Evolutionary conservation across 1,284 basidiomycete genomes (phyloP).

Genomic region (Trichosporon inkin): DNA sequence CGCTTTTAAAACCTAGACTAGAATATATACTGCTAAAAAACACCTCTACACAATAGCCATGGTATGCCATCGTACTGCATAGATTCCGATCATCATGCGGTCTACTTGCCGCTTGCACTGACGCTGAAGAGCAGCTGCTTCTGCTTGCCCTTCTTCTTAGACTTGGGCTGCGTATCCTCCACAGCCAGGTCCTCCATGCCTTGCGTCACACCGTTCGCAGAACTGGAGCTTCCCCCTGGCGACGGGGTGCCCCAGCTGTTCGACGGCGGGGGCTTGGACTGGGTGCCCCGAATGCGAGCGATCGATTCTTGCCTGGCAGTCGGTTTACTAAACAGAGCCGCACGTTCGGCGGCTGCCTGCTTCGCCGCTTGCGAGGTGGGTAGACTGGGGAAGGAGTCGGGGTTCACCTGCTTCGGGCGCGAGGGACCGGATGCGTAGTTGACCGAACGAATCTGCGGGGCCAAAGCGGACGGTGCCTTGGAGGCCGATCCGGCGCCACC

Average conservation of each 20-base stretch:
- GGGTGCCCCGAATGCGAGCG: conserved; percentile 63
- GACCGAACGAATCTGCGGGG: conserved; percentile 41
- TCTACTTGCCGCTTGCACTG: conserved; percentile 33
- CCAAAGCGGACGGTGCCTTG: conserved; percentile 31
- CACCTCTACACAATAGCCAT: neutral
- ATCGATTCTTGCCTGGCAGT: conserved; percentile 63
- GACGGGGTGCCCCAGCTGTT: conserved; percentile 28
- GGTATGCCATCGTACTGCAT: neutral
- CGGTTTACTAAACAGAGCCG: conserved; percentile 53
- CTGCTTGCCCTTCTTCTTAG: conserved; percentile 64
- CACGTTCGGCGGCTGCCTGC: conserved; percentile 37
- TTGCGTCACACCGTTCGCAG: conserved; percentile 21
- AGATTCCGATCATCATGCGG: neutral
- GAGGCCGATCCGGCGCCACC: conserved; percentile 40
- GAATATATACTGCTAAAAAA: neutral
- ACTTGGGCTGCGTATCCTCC: conserved; percentile 8
- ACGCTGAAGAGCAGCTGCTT: conserved; percentile 75
- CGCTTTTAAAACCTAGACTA: neutral
- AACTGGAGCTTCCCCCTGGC: conserved; percentile 8
- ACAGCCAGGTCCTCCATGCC: neutral
- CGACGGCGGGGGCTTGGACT: conserved; percentile 48
- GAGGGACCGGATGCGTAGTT: conserved; percentile 31
- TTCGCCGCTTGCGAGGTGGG: conserved; percentile 52
- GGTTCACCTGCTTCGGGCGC: conserved; percentile 36
- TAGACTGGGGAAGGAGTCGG: conserved; percentile 64